phyloP scores from a whole-genome alignment of 2,329 filamentous ascomycete genomes.

The Fusarium nurragi region DNA sequence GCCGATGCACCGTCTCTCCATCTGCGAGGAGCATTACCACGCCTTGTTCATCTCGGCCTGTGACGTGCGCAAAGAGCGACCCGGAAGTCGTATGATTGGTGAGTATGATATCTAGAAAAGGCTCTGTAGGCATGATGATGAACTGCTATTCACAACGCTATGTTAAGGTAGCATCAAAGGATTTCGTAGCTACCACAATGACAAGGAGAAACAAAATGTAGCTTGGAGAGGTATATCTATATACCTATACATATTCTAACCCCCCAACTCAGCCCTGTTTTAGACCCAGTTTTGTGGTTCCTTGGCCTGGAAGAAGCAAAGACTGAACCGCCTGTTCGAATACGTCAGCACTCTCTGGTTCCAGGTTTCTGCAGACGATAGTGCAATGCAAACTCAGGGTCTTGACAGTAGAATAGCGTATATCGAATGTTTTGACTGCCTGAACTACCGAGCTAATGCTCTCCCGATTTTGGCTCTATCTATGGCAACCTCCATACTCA shows the following conservation, averaged over 20 bases:
- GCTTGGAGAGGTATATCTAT: background rate
- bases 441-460: background rate
- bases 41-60: slow-evolving; percentile 66
- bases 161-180: background rate
- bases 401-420: background rate
- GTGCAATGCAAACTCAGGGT: background rate
- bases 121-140: slow-evolving; percentile 28
- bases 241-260: slow-evolving; percentile 2
- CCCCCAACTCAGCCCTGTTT: slow-evolving; percentile 30
- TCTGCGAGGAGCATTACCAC: slow-evolving; percentile 72
- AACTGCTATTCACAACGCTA: background rate
- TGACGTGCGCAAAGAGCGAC: slow-evolving; percentile 73
- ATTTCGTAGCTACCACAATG: background rate
- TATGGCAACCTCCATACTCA: background rate
- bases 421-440: background rate
- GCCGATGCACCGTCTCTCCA: slow-evolving; percentile 72
- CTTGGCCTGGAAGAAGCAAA: slow-evolving; percentile 3
- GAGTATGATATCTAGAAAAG: slow-evolving; percentile 66
- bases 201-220: background rate
- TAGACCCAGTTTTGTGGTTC: slow-evolving; percentile 31
- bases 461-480: background rate
- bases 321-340: slow-evolving; percentile 8
- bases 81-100: slow-evolving; percentile 71
- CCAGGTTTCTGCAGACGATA: slow-evolving; percentile 8
- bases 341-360: slow-evolving; percentile 23